Evolutionary conservation across 164 flowering plant species (phyloP).

Genomic region (Taxillus chinensis): DNA sequence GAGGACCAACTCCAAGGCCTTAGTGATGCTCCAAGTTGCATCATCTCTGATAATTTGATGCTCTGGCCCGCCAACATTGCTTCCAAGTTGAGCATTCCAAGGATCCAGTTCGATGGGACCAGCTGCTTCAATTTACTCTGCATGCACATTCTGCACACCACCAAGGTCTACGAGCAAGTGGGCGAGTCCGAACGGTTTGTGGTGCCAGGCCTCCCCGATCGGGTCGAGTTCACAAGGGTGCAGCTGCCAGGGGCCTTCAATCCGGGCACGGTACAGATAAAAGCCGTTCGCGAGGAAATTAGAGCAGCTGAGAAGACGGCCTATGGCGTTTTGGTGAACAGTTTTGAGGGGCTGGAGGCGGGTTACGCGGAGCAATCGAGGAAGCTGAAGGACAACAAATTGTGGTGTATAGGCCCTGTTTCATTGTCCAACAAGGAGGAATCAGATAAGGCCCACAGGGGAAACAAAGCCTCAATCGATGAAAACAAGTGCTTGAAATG

Average conservation of each 20-base stretch:
- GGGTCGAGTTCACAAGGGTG: not conserved
- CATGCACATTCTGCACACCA: not conserved
- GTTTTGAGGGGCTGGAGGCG: not conserved
- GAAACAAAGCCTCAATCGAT: not conserved
- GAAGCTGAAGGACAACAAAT: not conserved
- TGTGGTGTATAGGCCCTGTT: not conserved
- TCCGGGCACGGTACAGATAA: not conserved
- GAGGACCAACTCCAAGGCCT: not conserved
- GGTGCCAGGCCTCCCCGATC: not conserved
- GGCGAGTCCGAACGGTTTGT: not conserved
- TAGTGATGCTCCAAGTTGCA: not conserved
- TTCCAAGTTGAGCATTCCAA: not conserved
- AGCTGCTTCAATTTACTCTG: not conserved
- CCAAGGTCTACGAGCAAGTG: not conserved
- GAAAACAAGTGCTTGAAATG: conserved; percentile 20
- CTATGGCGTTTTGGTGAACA: not conserved
- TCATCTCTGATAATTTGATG: not conserved
- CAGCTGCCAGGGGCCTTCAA: not conserved
- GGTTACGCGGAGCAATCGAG: not conserved
- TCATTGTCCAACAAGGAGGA: not conserved
- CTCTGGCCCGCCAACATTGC: not conserved
- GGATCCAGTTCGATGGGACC: not conserved
- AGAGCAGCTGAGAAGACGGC: not conserved
- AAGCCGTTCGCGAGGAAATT: not conserved
- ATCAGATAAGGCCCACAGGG: not conserved